phyloP scores from a whole-genome alignment of 2,329 filamentous ascomycete genomes.

The Metarhizium sp. region DNA sequence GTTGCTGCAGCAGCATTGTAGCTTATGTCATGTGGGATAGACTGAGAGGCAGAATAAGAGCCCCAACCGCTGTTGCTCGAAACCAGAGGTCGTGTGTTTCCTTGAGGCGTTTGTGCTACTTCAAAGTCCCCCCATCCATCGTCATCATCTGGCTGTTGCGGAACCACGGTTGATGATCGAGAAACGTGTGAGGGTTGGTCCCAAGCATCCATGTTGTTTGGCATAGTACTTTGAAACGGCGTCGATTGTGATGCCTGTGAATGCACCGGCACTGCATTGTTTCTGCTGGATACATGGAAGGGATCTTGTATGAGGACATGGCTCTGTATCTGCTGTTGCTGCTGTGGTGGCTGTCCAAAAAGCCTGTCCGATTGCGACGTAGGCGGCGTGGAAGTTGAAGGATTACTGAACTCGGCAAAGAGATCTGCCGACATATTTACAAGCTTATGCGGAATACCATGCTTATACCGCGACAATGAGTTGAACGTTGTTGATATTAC shows the following conservation, averaged over 20 bases:
- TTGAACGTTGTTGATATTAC: too few species aligned
- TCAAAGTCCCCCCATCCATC: conserved; percentile 64
- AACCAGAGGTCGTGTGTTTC: neutral
- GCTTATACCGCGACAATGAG: neutral
- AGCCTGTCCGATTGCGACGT: conserved; percentile 7
- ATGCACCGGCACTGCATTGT: conserved; percentile 7
- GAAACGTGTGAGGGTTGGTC: neutral
- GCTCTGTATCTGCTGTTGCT: conserved; percentile 6
- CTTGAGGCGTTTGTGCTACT: conserved; percentile 29
- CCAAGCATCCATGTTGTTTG: conserved; percentile 12
- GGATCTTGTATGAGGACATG: conserved; percentile 11
- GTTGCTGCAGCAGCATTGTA: neutral
- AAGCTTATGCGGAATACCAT: neutral
- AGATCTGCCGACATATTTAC: conserved; percentile 53
- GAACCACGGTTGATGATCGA: neutral
- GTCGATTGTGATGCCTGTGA: conserved; percentile 22
- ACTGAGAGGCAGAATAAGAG: neutral
- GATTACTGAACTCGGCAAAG: conserved; percentile 51
- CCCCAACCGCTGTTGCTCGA: neutral
- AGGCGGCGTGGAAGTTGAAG: conserved; percentile 26
- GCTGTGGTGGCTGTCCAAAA: conserved; percentile 5
- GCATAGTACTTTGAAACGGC: conserved; percentile 14
- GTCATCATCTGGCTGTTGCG: conserved; percentile 36
- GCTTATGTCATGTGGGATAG: neutral
- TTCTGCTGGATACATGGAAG: conserved; percentile 15